Conservation (phyloP, 202 grass and related monocot species). For the Cymbopogon flexuosus region DNA sequence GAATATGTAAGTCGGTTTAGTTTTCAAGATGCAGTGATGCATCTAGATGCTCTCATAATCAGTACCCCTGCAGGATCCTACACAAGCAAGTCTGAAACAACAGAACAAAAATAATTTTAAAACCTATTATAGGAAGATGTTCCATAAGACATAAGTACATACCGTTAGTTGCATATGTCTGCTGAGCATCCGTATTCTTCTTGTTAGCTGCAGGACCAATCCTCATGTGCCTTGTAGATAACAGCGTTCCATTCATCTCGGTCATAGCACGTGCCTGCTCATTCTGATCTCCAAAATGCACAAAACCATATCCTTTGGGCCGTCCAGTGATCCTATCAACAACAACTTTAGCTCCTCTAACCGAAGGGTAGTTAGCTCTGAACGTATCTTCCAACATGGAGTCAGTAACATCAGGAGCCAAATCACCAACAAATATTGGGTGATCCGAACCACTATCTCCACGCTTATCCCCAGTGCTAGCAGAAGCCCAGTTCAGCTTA, state of each 20-base stretch:
- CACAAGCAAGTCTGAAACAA: conserved; percentile 24
- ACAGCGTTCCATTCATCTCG: conserved; percentile 77
- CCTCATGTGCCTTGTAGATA: conserved; percentile 77
- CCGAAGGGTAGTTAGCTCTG: conserved; percentile 60
- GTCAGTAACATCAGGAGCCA: conserved; percentile 82
- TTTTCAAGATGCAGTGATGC: conserved; percentile 9
- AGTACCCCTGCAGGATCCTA: conserved; percentile 33
- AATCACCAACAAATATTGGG: conserved; percentile 93
- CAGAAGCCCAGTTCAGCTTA: conserved; percentile 85
- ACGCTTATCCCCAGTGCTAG: conserved; percentile 56
- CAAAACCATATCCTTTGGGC: conserved; percentile 93
- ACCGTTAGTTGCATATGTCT: conserved; percentile 64
- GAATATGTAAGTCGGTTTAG: not conserved
- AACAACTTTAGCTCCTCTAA: conserved; percentile 89
- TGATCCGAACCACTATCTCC: conserved; percentile 60
- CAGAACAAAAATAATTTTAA: not conserved
- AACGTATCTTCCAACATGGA: conserved; percentile 69
- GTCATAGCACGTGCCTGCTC: conserved; percentile 80
- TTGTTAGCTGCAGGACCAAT: conserved; percentile 76
- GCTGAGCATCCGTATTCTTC: conserved; percentile 62
- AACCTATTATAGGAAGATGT: not conserved
- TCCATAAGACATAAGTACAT: not conserved
- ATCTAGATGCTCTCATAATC: conserved; percentile 13
- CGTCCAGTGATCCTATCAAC: conserved; percentile 60
- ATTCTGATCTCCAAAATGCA: conserved; percentile 69